Base-by-base conservation (phyloP, 1,284 basidiomycete species). In the Sutorius eximius region DNA sequence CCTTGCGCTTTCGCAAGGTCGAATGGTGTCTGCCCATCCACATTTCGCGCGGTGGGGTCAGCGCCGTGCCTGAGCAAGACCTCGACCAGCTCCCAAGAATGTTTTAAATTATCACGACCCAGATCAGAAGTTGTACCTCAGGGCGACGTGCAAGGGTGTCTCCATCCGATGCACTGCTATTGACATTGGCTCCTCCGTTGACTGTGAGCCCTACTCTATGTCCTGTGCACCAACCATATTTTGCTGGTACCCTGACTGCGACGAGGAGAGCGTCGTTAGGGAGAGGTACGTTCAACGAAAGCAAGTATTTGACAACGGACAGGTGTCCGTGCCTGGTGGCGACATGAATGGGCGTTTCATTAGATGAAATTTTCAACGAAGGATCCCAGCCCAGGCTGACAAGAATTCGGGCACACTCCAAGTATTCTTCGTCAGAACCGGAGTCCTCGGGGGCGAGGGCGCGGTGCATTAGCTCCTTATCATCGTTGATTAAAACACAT, bases 361-460 rank as follows among this genome's bases (percentile, higher is more conserved):
- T 38, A 12, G 20, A 10, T 3, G 10, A 43, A 29, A 49, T n/a
- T 13, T 15, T 27, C 20, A 29, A 13, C 2, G 41, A 49, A 22
- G 45, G 58, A 36, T 59, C 43, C 22, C 46, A 61, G 16, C 55
- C 56, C 7, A 29, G 7, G 3, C 9, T 16, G 15, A 61, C 8
- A 5, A 61, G 24, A 18, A 47, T 37, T 3, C 13, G n/a, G 20
- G 20, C 29, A 3, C 22, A n/a, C n/a, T 42, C 22, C 49, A 52
- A 5, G 50, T 6, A 11, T 8, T 27, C n/a, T 20, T 15, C 50
- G 3, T 4, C 9, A 11, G n/a, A 4, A 18, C 0, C 8, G 12
- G 6, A 11, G n/a, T 29, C 5, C 16, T 29, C 1, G 27, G 6
- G 0, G 7, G 27, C 7, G 37, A 48, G 16, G 5, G 24, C 27